Conservation (phyloP, 2,329 filamentous ascomycete genomes). For the Cercospora janseana region DNA sequence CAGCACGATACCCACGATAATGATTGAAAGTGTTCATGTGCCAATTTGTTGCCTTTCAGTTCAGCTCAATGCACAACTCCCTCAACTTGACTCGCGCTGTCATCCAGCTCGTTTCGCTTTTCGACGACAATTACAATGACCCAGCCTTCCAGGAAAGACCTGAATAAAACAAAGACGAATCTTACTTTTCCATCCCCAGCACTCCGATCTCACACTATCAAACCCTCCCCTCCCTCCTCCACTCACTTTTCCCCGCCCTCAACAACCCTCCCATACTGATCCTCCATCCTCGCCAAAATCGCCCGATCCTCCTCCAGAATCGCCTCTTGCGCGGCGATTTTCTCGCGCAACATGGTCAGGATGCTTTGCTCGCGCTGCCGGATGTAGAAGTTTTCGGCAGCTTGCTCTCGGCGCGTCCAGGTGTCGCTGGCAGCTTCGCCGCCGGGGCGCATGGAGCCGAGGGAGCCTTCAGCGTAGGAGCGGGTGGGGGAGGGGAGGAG, state of each 20-base stretch:
- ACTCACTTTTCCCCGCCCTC: not conserved
- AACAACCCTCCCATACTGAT: conserved; percentile 5
- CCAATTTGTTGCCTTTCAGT: not conserved
- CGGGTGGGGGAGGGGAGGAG: not conserved
- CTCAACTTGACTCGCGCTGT: no score
- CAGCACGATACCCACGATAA: not conserved
- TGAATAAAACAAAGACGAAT: no score
- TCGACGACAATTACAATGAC: no score
- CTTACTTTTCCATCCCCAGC: not conserved
- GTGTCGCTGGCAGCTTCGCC: conserved; percentile 54
- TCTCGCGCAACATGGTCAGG: conserved; percentile 60
- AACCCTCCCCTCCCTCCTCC: not conserved
- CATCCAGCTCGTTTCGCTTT: no score
- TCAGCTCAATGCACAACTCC: not conserved
- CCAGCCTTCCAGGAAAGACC: no score
- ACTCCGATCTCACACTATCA: not conserved
- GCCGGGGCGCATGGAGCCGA: conserved; percentile 36
- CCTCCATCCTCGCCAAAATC: conserved; percentile 18
- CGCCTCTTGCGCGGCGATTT: conserved; percentile 68
- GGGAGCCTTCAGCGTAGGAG: conserved; percentile 36
- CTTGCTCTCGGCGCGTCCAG: conserved; percentile 83
- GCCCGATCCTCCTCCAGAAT: conserved; percentile 18
- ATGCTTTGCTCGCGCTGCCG: conserved; percentile 82
- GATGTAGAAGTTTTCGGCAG: conserved; percentile 77
- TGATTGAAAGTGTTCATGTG: not conserved